These are phyloP conservation scores for Kwoniella pini DNA, from an alignment of 768 basidiomycete genomes.

Conservation along the genomic window DNA sequence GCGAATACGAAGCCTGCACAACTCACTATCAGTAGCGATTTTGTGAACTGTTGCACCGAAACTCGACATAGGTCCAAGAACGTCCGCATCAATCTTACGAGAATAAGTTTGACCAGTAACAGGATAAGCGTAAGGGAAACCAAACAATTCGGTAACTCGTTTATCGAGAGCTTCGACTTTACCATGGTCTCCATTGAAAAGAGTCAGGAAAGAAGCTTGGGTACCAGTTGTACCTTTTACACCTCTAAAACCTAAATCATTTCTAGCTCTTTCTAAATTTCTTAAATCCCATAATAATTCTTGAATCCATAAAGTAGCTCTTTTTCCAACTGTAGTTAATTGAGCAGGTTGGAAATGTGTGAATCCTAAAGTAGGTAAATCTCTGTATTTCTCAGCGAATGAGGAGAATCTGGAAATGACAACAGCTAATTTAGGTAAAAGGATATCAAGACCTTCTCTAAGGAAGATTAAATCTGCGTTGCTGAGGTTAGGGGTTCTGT, in stretches of 20 bases:
- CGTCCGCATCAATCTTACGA: slow-evolving; percentile 93
- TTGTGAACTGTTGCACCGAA: slow-evolving; percentile 94
- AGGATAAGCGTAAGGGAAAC: slow-evolving; percentile 92
- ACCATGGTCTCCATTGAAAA: slow-evolving; percentile 92
- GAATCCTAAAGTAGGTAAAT: slow-evolving; percentile 90
- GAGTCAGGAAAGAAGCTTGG: slow-evolving; percentile 88
- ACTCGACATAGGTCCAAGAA: slow-evolving; percentile 83
- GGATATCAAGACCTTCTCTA: slow-evolving; percentile 76
- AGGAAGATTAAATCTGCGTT: slow-evolving; percentile 99
- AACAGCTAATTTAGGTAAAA: slow-evolving; percentile 82
- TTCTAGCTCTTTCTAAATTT: slow-evolving; percentile 82
- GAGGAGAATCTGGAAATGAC: slow-evolving; percentile 82
- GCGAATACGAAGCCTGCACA: background rate
- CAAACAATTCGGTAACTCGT: slow-evolving; percentile 84
- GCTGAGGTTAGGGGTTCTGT: too few species aligned
- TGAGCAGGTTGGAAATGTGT: slow-evolving; percentile 99
- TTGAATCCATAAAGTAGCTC: slow-evolving; percentile 95
- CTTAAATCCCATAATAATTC: slow-evolving; percentile 96
- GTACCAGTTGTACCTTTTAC: slow-evolving; percentile 99
- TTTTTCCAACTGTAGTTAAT: slow-evolving; percentile 95
- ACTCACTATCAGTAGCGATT: slow-evolving; percentile 79
- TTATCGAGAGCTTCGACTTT: slow-evolving; percentile 90
- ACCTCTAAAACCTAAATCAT: slow-evolving; percentile 94
- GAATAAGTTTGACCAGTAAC: slow-evolving; percentile 99
- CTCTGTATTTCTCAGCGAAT: slow-evolving; percentile 82